These are phyloP conservation scores for Penicillium angulare DNA, from an alignment of 495 filamentous ascomycete genomes.

Conservation along the genomic window DNA sequence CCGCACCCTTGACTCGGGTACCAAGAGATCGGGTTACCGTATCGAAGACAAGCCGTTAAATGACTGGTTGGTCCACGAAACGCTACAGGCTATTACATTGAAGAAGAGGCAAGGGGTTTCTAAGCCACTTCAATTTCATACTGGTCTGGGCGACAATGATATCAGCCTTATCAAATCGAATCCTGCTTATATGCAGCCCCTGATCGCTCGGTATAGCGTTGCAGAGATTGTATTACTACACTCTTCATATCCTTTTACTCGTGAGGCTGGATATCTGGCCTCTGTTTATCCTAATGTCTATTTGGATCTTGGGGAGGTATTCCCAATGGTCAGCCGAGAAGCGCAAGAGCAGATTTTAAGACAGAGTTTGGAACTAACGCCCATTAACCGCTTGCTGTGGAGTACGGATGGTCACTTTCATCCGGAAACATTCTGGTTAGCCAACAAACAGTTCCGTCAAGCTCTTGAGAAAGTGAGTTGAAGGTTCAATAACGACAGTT, in stretches of 20 bases:
- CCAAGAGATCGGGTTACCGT: slow-evolving; percentile 38
- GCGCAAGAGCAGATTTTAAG: slow-evolving; percentile 73
- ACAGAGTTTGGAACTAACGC: slow-evolving; percentile 74
- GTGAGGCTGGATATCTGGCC: slow-evolving; percentile 79
- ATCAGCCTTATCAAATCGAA: slow-evolving; percentile 68
- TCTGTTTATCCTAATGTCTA: slow-evolving; percentile 80
- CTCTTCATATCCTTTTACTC: slow-evolving; percentile 80
- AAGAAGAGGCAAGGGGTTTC: slow-evolving; percentile 26
- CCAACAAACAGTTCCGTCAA: slow-evolving; percentile 74
- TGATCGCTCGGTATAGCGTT: slow-evolving; percentile 66
- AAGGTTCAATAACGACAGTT: background rate
- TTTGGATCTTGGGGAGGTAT: slow-evolving; percentile 83
- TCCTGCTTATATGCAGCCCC: slow-evolving; percentile 71
- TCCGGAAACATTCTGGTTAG: slow-evolving; percentile 79
- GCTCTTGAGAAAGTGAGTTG: slow-evolving; percentile 59
- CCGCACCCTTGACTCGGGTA: slow-evolving; percentile 24
- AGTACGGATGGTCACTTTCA: slow-evolving; percentile 83
- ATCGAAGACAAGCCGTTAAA: slow-evolving; percentile 64
- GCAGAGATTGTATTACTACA: slow-evolving; percentile 81
- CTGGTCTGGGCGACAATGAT: slow-evolving; percentile 83
- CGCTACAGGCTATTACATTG: slow-evolving; percentile 32
- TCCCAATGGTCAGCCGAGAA: slow-evolving; percentile 76
- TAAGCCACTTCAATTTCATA: slow-evolving; percentile 87
- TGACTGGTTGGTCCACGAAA: slow-evolving; percentile 60
- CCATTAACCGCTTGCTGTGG: slow-evolving; percentile 76